Percentiles rank a stretch among this genome's conserved stretches.
These are phyloP conservation scores for Candolleomyces eurysporus DNA, from an alignment of 768 basidiomycete genomes.

Conservation along the genomic window DNA sequence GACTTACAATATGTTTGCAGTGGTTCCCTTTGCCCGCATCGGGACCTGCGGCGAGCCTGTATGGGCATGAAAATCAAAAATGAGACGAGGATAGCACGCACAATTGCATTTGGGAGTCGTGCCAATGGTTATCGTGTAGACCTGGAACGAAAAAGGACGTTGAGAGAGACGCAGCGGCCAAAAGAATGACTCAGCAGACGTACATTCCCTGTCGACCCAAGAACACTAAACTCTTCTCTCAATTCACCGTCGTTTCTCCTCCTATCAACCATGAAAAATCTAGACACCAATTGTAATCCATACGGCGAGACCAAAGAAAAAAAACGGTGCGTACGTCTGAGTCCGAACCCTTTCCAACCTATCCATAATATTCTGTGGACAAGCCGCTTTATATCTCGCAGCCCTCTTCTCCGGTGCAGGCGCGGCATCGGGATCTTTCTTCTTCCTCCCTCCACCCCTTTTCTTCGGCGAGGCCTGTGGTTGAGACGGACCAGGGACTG, in stretches of 20 bases:
- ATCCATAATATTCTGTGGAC: slow-evolving; percentile 53
- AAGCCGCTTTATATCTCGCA: slow-evolving; percentile 45
- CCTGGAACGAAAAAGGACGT: slow-evolving; percentile 27
- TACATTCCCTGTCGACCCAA: slow-evolving; percentile 83
- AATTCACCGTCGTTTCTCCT: slow-evolving; percentile 47
- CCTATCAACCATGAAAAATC: slow-evolving; percentile 78
- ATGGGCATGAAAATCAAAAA: not conserved
- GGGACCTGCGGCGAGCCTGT: slow-evolving; percentile 50
- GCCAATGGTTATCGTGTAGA: slow-evolving; percentile 69
- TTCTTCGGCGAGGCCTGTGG: slow-evolving; percentile 11
- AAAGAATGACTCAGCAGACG: slow-evolving; percentile 10
- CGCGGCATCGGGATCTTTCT: slow-evolving; percentile 13
- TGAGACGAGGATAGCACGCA: slow-evolving; percentile 23
- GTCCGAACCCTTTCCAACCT: slow-evolving; percentile 52
- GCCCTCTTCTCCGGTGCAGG: slow-evolving; percentile 44
- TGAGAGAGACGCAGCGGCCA: not conserved
- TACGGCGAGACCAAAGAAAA: not conserved
- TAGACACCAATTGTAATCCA: slow-evolving; percentile 17
- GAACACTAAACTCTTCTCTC: slow-evolving; percentile 62
- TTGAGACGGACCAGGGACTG: too few species aligned
- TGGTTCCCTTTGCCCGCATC: slow-evolving; percentile 76
- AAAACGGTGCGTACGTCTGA: slow-evolving; percentile 38
- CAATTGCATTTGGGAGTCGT: slow-evolving; percentile 65
- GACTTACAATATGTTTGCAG: slow-evolving; percentile 77
- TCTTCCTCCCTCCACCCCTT: slow-evolving; percentile 15